Percentiles rank a stretch among this genome's conserved stretches.
phyloP scores from a whole-genome alignment of 495 filamentous ascomycete genomes.

The Penicillium bialowiezense region DNA sequence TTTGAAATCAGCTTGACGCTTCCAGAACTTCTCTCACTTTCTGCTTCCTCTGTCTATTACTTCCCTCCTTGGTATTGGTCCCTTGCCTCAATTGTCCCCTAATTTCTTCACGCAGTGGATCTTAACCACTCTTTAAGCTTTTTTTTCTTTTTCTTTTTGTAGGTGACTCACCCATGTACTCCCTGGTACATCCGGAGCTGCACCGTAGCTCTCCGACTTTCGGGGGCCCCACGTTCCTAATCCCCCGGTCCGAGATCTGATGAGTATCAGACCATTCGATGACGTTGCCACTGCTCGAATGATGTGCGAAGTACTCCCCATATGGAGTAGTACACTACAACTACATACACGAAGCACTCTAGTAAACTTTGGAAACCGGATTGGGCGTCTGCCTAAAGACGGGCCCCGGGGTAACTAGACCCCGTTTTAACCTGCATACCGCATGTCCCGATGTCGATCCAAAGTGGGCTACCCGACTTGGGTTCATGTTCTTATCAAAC shows the following conservation, averaged over 20 bases:
- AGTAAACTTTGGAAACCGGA: no score
- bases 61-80: neutral
- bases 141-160: neutral
- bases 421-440: neutral
- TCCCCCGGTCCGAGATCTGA: neutral
- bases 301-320: no score
- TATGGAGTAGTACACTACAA: no score
- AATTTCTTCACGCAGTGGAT: neutral
- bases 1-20: conserved; percentile 7
- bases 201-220: neutral
- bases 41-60: conserved; percentile 1
- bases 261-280: neutral
- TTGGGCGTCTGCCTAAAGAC: neutral
- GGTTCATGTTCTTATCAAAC: neutral
- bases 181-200: neutral
- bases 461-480: conserved; percentile 2
- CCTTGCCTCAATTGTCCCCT: neutral
- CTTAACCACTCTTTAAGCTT: no score
- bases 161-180: neutral
- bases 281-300: neutral
- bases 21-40: neutral
- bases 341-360: no score
- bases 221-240: conserved; percentile 1
- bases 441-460: conserved; percentile 1
- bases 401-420: neutral